Conservation (phyloP, 2,329 filamentous ascomycete genomes). For the Talaromyces atroroseus region DNA sequence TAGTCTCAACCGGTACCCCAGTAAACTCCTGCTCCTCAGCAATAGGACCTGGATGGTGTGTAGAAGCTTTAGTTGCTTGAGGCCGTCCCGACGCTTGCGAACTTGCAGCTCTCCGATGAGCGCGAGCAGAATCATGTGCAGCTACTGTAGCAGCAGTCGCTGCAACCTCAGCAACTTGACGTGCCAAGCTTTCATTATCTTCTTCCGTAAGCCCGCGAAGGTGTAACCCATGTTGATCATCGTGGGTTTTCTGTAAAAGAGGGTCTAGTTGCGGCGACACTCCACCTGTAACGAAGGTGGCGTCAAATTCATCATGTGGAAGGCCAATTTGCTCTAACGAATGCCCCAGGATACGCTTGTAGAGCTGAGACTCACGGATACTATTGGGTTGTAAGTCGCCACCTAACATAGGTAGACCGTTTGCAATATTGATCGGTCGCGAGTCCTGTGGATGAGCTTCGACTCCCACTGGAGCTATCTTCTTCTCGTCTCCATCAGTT, state of each 20-base stretch:
- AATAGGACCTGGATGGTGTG: slow-evolving; percentile 31
- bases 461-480: slow-evolving; percentile 35
- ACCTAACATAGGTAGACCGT: slow-evolving; percentile 25
- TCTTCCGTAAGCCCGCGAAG: slow-evolving; percentile 68
- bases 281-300: slow-evolving; percentile 19
- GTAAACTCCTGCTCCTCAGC: slow-evolving; percentile 46
- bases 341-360: slow-evolving; percentile 88
- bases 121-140: slow-evolving; percentile 64
- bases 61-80: slow-evolving; percentile 31
- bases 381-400: slow-evolving; percentile 52
- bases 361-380: slow-evolving; percentile 80
- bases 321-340: slow-evolving; percentile 80
- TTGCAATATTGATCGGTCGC: slow-evolving; percentile 26
- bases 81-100: slow-evolving; percentile 27
- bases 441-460: slow-evolving; percentile 32
- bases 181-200: slow-evolving; percentile 73
- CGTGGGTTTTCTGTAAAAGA: slow-evolving; percentile 54
- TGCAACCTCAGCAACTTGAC: slow-evolving; percentile 88
- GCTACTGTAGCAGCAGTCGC: slow-evolving; percentile 85
- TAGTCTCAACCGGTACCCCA: slow-evolving; percentile 32
- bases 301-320: slow-evolving; percentile 31
- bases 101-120: slow-evolving; percentile 45
- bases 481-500: slow-evolving; percentile 73
- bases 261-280: slow-evolving; percentile 68
- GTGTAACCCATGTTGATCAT: slow-evolving; percentile 25